Evolutionary conservation across 768 basidiomycete species (phyloP), one percentile per base, ranked within the genome.

Genomic region (Sistotremastrum suecicum): DNA sequence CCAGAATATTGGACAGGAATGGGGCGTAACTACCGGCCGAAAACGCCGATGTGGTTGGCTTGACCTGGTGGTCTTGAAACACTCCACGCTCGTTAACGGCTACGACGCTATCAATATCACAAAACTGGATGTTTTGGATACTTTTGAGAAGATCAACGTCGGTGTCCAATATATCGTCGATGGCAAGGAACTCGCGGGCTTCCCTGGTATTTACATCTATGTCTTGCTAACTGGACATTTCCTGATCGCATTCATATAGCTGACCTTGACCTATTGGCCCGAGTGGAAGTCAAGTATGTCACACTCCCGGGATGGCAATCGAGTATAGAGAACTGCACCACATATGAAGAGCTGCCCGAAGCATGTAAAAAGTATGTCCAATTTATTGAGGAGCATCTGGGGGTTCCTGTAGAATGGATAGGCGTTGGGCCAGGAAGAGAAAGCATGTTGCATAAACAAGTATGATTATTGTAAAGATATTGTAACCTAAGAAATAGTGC

Each of bases 11-110:
- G 95, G 95, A 4, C 73, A 71, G 40, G 95, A 99, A 60, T 95
- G 74, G 52, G 95, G 95, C 12, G 79, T 76, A 29, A 95, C 91
- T 1, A 99, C 95, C 1, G 95, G 95, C 5, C 79, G 95, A 31
- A 70, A 85, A 35, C 74, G 95, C 48, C 83, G 95, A 45, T 89
- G 91, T 62, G 95, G 95, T 8, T 99, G 95, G 95, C 78, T 99
- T 39, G 95, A 99, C 63, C 71, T 98, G 9, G 88, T 97, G 46
- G 89, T 97, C 37, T 74, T 99, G 70, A 82, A 79, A 60, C 82
- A 97, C 63, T 98, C 94, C 5, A 78, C 70, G 58, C 65, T 87
- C 50, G 88, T 99, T 72, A 99, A 99, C 62, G 95, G 95, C 34
- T 99, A 98, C 62, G 89, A 94, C 56, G 60, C 65, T 40, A 68